Conservation (phyloP, 371 early-diverging fungal species). For the Syncephalastrum racemosum region DNA sequence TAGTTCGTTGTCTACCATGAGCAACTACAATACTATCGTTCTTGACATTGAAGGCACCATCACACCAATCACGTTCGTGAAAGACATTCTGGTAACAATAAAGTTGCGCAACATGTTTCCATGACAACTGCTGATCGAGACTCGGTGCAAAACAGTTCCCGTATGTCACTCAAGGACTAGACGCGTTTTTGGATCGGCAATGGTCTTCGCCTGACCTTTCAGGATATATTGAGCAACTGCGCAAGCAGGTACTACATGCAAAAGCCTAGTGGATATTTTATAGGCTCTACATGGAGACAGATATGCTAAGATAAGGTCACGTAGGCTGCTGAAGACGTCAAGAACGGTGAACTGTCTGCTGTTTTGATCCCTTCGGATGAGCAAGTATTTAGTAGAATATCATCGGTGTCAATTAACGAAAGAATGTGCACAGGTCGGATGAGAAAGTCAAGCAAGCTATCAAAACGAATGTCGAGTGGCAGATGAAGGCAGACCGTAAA, state of each 20-base stretch:
- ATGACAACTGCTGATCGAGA: background rate
- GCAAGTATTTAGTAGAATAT: constrained; percentile 12
- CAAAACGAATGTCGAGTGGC: constrained; percentile 72
- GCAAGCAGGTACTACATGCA: constrained; percentile 63
- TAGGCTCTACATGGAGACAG: background rate
- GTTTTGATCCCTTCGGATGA: constrained; percentile 46
- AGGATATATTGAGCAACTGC: constrained; percentile 60
- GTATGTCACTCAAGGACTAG: constrained; percentile 63
- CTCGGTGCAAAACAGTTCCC: constrained; percentile 61
- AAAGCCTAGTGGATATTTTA: background rate
- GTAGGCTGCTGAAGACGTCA: constrained; percentile 62
- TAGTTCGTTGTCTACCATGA: no score
- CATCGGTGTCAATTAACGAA: background rate
- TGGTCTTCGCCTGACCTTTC: constrained; percentile 68
- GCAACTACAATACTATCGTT: constrained; percentile 57
- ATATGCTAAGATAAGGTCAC: background rate
- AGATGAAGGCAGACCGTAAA: constrained; percentile 85
- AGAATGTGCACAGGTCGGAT: constrained; percentile 25
- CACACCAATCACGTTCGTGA: constrained; percentile 95
- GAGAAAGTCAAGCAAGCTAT: constrained; percentile 63
- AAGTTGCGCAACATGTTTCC: background rate
- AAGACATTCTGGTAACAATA: constrained; percentile 68
- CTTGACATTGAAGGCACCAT: constrained; percentile 96
- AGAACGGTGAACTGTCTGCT: constrained; percentile 44
- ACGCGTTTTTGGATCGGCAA: constrained; percentile 63